These are phyloP conservation scores for Wallacemonas sp. DNA, from an alignment of 208 protist genomes.

Conservation along the genomic window DNA sequence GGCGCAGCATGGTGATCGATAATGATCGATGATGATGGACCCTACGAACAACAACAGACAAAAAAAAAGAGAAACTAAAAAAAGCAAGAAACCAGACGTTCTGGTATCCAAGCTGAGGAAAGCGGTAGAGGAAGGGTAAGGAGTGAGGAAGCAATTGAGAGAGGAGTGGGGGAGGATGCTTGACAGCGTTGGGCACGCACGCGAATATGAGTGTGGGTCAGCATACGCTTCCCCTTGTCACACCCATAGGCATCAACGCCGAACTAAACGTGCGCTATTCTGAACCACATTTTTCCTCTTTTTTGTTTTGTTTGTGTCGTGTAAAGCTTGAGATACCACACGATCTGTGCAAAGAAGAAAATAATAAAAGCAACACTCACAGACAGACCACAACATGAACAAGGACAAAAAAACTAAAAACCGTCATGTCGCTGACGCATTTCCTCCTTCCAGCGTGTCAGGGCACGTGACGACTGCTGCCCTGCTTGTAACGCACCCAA, in stretches of 20 bases:
- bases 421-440: neutral
- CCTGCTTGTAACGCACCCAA: neutral
- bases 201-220: no score
- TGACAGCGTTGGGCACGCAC: no score
- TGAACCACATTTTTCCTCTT: no score
- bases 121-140: no score
- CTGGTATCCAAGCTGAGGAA: no score
- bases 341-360: conserved; percentile 11
- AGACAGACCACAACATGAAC: neutral
- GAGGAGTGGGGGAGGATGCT: no score
- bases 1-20: conserved; percentile 49
- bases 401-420: neutral
- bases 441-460: conserved; percentile 1
- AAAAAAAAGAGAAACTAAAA: conserved; percentile 12
- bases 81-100: neutral
- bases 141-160: no score
- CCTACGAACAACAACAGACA: conserved; percentile 7
- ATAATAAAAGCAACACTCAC: conserved; percentile 3
- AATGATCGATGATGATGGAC: neutral
- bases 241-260: no score
- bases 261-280: no score
- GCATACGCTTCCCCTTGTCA: no score
- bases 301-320: no score
- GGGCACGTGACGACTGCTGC: neutral
- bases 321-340: no score